A percentile compares a stretch with the other conserved stretches of the same genome.
These are phyloP conservation scores for Pterothamnion heteromorphum DNA, from an alignment of 31 red algal genomes.

Conservation along the genomic window DNA sequence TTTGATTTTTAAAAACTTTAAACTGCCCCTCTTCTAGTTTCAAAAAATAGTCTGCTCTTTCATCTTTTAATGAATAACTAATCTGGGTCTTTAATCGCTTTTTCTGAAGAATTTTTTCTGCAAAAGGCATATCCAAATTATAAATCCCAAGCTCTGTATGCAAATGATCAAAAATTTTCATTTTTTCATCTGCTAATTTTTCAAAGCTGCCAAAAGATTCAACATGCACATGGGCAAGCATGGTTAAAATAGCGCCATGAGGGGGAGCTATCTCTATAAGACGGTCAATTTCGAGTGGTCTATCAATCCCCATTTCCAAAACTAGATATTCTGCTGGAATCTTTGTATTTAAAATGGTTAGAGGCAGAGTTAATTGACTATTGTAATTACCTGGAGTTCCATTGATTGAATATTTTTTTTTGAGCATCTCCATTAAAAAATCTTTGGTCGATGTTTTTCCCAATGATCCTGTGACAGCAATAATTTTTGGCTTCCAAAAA, in stretches of 20 bases:
- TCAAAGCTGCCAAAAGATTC: constrained; percentile 9
- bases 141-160: background rate
- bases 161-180: constrained; percentile 1
- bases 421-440: background rate
- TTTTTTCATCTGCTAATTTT: background rate
- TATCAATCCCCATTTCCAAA: constrained; percentile 23
- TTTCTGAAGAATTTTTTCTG: background rate
- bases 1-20: background rate
- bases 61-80: background rate
- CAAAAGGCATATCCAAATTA: background rate
- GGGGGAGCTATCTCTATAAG: background rate
- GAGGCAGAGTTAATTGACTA: background rate
- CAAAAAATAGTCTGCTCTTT: background rate
- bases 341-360: background rate
- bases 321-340: background rate
- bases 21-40: background rate
- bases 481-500: background rate
- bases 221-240: background rate
- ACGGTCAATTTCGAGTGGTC: background rate
- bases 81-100: no score
- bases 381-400: constrained; percentile 20
- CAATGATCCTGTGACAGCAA: background rate
- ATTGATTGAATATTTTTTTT: background rate
- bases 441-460: constrained; percentile 31
- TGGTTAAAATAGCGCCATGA: background rate